Evolutionary conservation across 768 basidiomycete genomes (phyloP), one percentile per base, ranked within the genome.

Genomic region (Rhizopogon vinicolor): DNA sequence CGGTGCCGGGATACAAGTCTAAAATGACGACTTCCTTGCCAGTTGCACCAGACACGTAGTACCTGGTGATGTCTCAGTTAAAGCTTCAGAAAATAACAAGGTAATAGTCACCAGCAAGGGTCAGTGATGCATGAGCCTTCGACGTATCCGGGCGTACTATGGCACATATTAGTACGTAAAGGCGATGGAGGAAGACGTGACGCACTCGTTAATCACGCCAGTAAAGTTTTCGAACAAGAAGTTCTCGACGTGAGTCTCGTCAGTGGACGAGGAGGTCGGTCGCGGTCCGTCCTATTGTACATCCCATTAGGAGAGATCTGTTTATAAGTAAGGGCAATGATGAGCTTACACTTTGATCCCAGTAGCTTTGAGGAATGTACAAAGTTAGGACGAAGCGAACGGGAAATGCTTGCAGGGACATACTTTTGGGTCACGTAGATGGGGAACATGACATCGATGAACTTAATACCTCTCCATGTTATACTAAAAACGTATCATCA

Each of bases 361-460:
- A 83, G 60, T 86, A 86, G 67, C 83, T 86, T 43, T 35, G 18
- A 33, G 31, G 29, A 13, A 10, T 6, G 3, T 18, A 46, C n/a
- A 7, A 14, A 41, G 3, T 45, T 45, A 44, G 14, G 37, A 10
- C 44, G 44, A 41, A 39, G 45, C 28, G 19, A 44, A 49, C 12
- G 45, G 46, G 3, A 28, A 2, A 3, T 25, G 25, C 3, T 25
- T 25, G 18, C 5, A n/a, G 14, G 19, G n/a, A 60, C 74, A 55
- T 63, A 83, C 82, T 84, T 86, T 64, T 85, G 84, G 1, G 83
- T 85, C 14, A 83, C 69, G 58, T 79, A 83, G 35, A 84, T 85
- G 0, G 83, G 84, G 65, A 84, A 81, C 5, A 74, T 73, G 7
- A 84, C 83, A 44, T 79, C 73, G 35, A 67, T 60, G 61, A 85